Evolutionary conservation across 176 grass and related monocot genomes (phyloP), one percentile per base, ranked within the genome.

Genomic region (Eleusine coracana): DNA sequence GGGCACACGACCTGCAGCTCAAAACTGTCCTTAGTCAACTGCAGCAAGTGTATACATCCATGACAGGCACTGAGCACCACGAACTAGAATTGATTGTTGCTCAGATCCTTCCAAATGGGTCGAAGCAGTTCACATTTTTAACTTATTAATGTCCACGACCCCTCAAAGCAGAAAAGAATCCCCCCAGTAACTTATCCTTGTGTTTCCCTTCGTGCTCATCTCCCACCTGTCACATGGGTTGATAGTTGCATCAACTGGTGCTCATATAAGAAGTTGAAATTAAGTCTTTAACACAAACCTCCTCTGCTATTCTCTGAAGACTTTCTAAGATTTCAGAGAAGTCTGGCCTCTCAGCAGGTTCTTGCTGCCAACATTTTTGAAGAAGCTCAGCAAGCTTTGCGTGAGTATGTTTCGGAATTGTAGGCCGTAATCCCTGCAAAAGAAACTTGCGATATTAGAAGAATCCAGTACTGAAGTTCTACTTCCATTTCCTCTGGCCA

Each of bases 301-400:
- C 92, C 60, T 91, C 94, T 23, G 82, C 81, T 67, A 93, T 83
- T 73, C 49, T 85, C 65, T 92, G 78, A 49, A 92, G 87, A 65
- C 67, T 91, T 75, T 85, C 87, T 52, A 98, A 84, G 54, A 93
- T 95, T 71, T 93, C 87, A 23, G 87, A 82, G 79, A 95, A 95
- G 59, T 93, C 83, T 70, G 93, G 91, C 71, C 89, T 78, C 81
- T 95, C 38, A 56, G 73, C 71, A 23, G 92, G 87, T 10, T 93
- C 87, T 64, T 95, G 91, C 71, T 80, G 75, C 92, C 94, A 94
- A 48, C 93, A 99, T 84, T 85, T 99, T 80, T 96, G 91, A 55
- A 99, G 91, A 67, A 99, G 89, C 25, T 89, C 89, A 20, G 89
- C 55, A 46, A 99, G 89, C 80, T 92, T 99, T 69, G 87, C 72